A percentile compares a stretch with the other conserved stretches of the same genome.
Evolutionary conservation across 2,329 filamentous ascomycete species (phyloP).

Genomic region (Ophiostoma triangulosporum): DNA sequence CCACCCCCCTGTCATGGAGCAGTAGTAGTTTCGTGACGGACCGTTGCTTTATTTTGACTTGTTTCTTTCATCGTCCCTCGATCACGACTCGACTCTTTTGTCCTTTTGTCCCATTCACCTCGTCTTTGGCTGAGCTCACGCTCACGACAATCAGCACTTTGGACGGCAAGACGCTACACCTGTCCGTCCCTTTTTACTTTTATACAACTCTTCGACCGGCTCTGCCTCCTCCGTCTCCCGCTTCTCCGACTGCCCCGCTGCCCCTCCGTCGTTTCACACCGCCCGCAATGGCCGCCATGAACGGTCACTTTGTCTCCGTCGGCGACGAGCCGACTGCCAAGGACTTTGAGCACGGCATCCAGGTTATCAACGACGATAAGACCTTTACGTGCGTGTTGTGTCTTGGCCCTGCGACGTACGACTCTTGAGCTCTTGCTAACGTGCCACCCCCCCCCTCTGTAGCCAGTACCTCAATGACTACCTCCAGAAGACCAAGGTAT

Average conservation of each 20-base stretch:
- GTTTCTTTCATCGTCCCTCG: background rate
- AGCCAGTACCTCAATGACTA: constrained; percentile 72
- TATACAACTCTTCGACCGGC: background rate
- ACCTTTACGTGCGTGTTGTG: constrained; percentile 68
- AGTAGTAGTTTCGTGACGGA: background rate
- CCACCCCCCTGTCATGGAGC: background rate
- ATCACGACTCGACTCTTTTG: background rate
- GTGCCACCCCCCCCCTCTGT: constrained; percentile 9
- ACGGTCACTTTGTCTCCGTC: constrained; percentile 67
- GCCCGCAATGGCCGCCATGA: constrained; percentile 37
- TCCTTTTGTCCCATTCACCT: background rate
- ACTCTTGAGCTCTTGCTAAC: background rate
- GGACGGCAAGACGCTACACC: background rate
- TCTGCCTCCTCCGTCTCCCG: background rate
- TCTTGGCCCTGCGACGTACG: background rate
- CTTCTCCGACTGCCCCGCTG: background rate
- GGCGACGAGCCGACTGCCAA: constrained; percentile 50
- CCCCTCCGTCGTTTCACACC: background rate
- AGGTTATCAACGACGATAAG: constrained; percentile 94
- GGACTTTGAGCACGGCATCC: constrained; percentile 83
- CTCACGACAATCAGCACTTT: background rate
- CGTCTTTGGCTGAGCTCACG: background rate
- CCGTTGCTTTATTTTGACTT: background rate
- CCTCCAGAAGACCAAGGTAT: constrained; percentile 64
- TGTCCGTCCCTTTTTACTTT: background rate